Percentiles rank a stretch among this genome's conserved stretches.
phyloP scores from a whole-genome alignment of 73 alveolate genomes.

The Paramecium caudatum region DNA sequence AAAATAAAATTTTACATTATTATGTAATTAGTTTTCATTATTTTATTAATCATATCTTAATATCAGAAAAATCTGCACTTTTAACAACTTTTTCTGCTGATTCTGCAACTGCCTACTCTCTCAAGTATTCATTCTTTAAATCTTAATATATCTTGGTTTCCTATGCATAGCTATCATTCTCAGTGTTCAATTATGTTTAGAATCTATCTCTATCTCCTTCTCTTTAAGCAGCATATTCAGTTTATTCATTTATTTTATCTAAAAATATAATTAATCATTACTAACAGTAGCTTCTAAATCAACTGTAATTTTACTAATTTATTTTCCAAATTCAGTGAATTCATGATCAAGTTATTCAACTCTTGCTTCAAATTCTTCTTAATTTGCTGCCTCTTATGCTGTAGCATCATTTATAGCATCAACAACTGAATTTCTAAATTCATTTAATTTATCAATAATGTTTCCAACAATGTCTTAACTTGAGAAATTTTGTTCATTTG shows the following conservation, averaged over 20 bases:
- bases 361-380: constrained; percentile 54
- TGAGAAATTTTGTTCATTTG: constrained; percentile 64
- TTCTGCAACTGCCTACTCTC: constrained; percentile 65
- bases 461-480: constrained; percentile 11
- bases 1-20: too few species aligned
- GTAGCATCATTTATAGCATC: constrained; percentile 57
- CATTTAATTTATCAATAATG: constrained; percentile 50
- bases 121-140: constrained; percentile 32
- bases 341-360: constrained; percentile 49
- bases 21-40: too few species aligned
- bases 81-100: constrained; percentile 52
- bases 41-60: constrained; percentile 44
- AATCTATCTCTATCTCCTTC: constrained; percentile 62
- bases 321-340: constrained; percentile 32
- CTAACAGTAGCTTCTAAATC: constrained; percentile 55
- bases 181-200: constrained; percentile 31
- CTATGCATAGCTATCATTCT: constrained; percentile 53
- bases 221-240: constrained; percentile 54
- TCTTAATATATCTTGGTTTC: constrained; percentile 43
- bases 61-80: constrained; percentile 52
- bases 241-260: constrained; percentile 56
- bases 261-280: not conserved
- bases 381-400: constrained; percentile 7
- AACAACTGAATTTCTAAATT: constrained; percentile 64
- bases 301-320: constrained; percentile 50